Conservation (phyloP, 345 rosid genomes). For the Microthlaspi erraticum region DNA sequence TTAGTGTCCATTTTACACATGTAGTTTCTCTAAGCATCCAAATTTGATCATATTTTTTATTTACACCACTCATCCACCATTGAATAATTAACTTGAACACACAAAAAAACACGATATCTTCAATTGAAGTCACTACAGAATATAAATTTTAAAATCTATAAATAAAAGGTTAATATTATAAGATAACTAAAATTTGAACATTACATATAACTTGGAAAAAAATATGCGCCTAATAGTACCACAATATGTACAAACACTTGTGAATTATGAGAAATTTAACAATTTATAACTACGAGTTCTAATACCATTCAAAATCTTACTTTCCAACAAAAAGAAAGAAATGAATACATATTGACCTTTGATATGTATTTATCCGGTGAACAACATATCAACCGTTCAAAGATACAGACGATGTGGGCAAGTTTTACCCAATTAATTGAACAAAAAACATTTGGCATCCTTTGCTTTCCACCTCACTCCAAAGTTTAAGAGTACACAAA, state of each 20-base stretch:
- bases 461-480: slow-evolving; percentile 42
- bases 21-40: too few species aligned
- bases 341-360: background rate
- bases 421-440: slow-evolving; percentile 27
- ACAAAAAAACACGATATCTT: too few species aligned
- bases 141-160: too few species aligned
- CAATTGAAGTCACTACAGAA: too few species aligned
- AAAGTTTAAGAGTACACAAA: slow-evolving; percentile 24
- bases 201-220: too few species aligned
- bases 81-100: too few species aligned
- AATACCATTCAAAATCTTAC: background rate
- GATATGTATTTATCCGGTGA: background rate
- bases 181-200: too few species aligned
- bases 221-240: too few species aligned
- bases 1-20: too few species aligned
- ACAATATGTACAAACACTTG: background rate
- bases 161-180: too few species aligned
- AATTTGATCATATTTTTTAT: too few species aligned
- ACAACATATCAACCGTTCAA: slow-evolving; percentile 21
- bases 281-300: background rate
- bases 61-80: too few species aligned
- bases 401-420: slow-evolving; percentile 13
- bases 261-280: background rate
- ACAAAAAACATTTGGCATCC: slow-evolving; percentile 44
- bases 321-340: slow-evolving; percentile 1